Evolutionary conservation across 106 monocot genomes (phyloP), one percentile per base, ranked within the genome.

Genomic region (Chionographis japonica): DNA sequence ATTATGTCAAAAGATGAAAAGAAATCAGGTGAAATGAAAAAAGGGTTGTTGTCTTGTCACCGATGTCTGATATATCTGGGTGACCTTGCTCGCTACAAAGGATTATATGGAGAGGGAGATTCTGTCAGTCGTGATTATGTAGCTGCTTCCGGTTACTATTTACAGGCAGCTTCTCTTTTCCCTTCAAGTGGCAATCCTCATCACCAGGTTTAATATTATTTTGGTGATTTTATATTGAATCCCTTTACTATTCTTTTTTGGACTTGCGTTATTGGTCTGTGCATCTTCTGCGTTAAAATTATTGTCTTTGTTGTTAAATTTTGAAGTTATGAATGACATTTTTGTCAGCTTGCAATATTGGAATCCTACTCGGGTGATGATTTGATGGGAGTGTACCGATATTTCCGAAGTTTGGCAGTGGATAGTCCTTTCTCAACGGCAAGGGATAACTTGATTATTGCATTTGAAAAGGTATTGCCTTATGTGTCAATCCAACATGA

Each of bases 31-130:
- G 76, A 79, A 3, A 73, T 81, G 71, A 92, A 83, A 68, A 92
- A 98, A 68, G 92, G 92, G 6, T 49, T 87, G 56, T 58, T 93
- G 18, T 98, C 97, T 69, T 92, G 97, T 62, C 89, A 98, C 59
- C 86, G 87, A 3, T 90, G 92, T 75, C 72, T 98, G 58, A 92
- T 98, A 80, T 98, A 92, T 63, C 67, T 98, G 73, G 97, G 97
- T 50, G 97, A 98, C 52, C 92, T 98, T 80, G 82, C 97, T 66
- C 89, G 97, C 18, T 98, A 98, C 61, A 98, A 98, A 70, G 92
- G 84, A 36, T 67, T 83, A 57, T 92, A 92, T 83, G 97, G 97
- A 38, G 95, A 97, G 18, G 97, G 75, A 6, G 92, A 98, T 52
- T 80, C 89, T 63, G 39, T 68, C 12, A 71, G 13, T 74, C 78